These are phyloP conservation scores for Chlamydomonas urium DNA, from an alignment of 139 green algal genomes.

Conservation along the genomic window DNA sequence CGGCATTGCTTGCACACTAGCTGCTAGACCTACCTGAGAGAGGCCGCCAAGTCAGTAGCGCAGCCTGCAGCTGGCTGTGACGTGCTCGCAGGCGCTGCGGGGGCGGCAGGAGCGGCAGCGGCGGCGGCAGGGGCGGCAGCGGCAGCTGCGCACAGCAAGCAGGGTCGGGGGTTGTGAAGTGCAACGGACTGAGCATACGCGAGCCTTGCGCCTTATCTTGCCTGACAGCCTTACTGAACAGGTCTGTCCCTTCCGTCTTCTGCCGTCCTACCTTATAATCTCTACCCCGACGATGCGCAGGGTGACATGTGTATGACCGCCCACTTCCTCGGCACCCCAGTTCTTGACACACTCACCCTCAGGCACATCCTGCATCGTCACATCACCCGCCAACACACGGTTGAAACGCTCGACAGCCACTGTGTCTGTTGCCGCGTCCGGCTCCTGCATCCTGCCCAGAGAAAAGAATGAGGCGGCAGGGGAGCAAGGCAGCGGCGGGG, in stretches of 20 bases:
- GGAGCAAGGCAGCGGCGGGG: not conserved
- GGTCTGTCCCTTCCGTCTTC: not conserved
- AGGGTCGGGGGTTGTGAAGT: too few relatives aligned
- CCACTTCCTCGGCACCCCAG: not conserved
- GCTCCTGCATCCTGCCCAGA: conserved; percentile 20
- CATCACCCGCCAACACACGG: not conserved
- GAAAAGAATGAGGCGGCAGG: not conserved
- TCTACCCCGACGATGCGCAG: too few relatives aligned
- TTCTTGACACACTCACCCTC: not conserved
- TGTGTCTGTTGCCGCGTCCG: not conserved
- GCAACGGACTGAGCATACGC: too few relatives aligned
- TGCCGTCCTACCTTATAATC: not conserved
- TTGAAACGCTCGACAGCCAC: not conserved
- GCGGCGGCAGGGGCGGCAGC: too few relatives aligned
- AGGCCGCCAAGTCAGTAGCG: too few relatives aligned
- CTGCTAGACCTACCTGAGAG: too few relatives aligned
- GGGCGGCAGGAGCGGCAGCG: too few relatives aligned
- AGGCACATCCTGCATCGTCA: not conserved
- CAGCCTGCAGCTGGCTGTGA: too few relatives aligned
- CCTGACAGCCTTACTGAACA: not conserved
- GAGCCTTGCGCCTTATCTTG: too few relatives aligned
- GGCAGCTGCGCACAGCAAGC: too few relatives aligned
- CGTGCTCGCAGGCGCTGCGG: too few relatives aligned
- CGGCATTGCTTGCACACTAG: too few relatives aligned
- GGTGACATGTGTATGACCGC: not conserved